Base-by-base conservation (phyloP, 192 early-diverging fungal genomes). In the Entomortierella chlamydospora region DNA sequence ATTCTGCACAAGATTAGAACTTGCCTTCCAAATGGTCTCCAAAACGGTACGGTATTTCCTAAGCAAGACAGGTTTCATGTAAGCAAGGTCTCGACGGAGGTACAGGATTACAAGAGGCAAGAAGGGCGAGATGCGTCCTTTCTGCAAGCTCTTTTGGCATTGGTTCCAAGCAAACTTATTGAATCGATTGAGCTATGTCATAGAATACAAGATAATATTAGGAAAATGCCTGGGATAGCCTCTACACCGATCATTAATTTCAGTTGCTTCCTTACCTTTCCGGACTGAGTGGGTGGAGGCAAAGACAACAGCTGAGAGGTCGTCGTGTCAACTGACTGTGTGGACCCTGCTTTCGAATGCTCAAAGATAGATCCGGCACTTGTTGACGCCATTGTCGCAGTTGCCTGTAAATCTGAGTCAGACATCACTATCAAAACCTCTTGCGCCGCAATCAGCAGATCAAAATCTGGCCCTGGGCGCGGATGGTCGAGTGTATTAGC, bases 81-180 rank as follows among this genome's bases (percentile, higher is more conserved):
- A 83, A 23, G 78, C 72, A 33, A 83, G 52, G 28, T 83, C 82
- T 17, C 82, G 67, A 59, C 82, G 45, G 11, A 83, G 47, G 56
- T 83, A 83, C 8, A 83, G 55, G 26, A 83, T 81, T 41, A 81
- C 69, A 17, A 81, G 61, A 52, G 78, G 70, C 29, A 83, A 64
- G 64, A 83, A 83, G 11, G 82, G 82, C 0, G 72, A 64, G 22
- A 80, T 80, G 0, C 65, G 68, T 28, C 78, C 78, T 3, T 39
- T 63, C 37, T 76, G 63, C 26, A 83, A 57, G 23, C 62, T 68
- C 64, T 73, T 81, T 20, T 79, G 57, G 33, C 76, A 73, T 25
- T 83, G 72, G 31, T 80, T 79, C 72, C 77, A 70, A 1, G 82
- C 77, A 68, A 83, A 83, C 70, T 83, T 83, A 49, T 83, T 83